Evolutionary conservation across 768 basidiomycete genomes (phyloP).

Genomic region (Sutorius australiensis): DNA sequence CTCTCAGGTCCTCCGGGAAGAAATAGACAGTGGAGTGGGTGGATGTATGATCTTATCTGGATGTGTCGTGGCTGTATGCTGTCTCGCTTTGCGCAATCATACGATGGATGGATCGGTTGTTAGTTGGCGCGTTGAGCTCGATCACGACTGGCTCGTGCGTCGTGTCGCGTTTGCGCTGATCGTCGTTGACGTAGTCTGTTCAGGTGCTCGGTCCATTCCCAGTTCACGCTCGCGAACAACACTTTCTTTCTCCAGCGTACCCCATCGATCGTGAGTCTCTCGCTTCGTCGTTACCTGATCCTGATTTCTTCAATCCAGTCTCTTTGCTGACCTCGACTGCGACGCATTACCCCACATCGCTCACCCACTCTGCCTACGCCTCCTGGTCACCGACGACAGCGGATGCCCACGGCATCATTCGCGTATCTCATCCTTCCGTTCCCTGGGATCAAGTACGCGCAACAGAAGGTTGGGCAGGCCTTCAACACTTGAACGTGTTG

Average conservation of each 20-base stretch:
- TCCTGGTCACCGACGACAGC: constrained; percentile 51
- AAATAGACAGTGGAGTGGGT: constrained; percentile 40
- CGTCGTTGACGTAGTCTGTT: not conserved
- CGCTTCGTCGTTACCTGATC: not conserved
- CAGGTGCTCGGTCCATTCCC: constrained; percentile 84
- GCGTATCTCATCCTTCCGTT: constrained; percentile 62
- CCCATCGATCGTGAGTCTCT: constrained; percentile 56
- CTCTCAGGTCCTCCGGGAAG: constrained; percentile 65
- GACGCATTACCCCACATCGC: constrained; percentile 56
- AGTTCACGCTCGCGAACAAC: constrained; percentile 78
- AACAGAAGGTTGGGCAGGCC: constrained; percentile 82
- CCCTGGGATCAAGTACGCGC: constrained; percentile 65
- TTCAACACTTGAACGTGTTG: constrained; percentile 77
- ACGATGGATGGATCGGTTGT: not conserved
- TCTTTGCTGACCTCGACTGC: constrained; percentile 10
- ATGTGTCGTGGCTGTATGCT: constrained; percentile 6
- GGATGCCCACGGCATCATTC: constrained; percentile 44
- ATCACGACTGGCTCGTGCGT: constrained; percentile 29
- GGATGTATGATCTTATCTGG: constrained; percentile 1
- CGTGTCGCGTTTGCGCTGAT: not conserved
- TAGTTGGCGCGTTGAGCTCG: constrained; percentile 24
- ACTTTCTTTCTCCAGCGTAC: constrained; percentile 74
- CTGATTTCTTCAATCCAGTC: constrained; percentile 6
- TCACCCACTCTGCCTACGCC: constrained; percentile 38
- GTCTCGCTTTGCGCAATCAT: not conserved